These are phyloP conservation scores for Cucurbita ficifolia DNA, from an alignment of 306 rosid species.

Conservation along the genomic window DNA sequence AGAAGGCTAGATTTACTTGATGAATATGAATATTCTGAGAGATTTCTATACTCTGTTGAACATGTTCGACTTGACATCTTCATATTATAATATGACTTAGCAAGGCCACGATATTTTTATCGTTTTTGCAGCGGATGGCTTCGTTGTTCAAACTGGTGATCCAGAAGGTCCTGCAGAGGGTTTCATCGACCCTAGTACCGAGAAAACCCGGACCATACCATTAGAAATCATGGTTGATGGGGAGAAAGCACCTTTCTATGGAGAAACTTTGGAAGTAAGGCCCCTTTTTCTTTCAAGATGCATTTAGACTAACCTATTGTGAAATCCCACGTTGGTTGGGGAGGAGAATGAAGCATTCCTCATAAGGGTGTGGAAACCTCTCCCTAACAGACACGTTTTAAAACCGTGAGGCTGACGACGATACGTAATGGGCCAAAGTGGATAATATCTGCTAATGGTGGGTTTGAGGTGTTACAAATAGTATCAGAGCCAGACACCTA, in stretches of 20 bases:
- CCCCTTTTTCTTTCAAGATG: neutral
- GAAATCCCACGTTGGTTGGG: too few species aligned
- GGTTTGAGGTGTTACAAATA: too few species aligned
- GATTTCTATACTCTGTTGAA: neutral
- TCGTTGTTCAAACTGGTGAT: constrained; percentile 96
- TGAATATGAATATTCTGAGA: neutral
- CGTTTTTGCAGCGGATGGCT: constrained; percentile 68
- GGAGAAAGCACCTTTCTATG: constrained; percentile 81
- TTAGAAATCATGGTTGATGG: constrained; percentile 62
- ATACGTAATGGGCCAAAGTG: too few species aligned
- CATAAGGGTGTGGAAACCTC: too few species aligned
- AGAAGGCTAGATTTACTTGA: neutral
- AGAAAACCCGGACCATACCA: constrained; percentile 72
- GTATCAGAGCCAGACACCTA: too few species aligned
- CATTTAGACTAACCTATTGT: neutral
- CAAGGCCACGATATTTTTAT: constrained; percentile 1
- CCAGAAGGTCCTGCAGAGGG: constrained; percentile 99
- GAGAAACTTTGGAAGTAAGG: constrained; percentile 81
- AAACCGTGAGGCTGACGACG: too few species aligned
- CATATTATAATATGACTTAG: neutral
- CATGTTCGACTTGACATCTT: neutral
- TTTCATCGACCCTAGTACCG: constrained; percentile 91
- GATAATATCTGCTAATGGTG: too few species aligned
- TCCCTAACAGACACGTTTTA: too few species aligned
- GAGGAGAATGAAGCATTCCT: too few species aligned